Percentiles rank a stretch among this genome's conserved stretches.
These are phyloP conservation scores for Populus deltoides DNA, from an alignment of 345 rosid genomes.

Conservation along the genomic window DNA sequence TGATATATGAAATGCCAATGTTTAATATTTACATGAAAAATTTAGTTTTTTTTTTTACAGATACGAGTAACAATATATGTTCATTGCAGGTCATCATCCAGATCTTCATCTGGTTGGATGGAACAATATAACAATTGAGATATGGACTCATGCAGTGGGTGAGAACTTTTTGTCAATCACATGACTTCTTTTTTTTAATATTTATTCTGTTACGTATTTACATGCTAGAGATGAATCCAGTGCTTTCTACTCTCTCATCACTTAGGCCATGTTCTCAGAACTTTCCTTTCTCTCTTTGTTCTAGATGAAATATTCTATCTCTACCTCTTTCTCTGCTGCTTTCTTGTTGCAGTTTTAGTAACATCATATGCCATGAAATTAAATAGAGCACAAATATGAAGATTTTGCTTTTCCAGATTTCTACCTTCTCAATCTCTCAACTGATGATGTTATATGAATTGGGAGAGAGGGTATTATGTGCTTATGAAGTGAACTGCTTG, in stretches of 20 bases:
- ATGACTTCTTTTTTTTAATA: background rate
- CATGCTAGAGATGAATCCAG: background rate
- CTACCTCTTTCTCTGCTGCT: no score
- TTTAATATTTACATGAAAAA: background rate
- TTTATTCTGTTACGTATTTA: background rate
- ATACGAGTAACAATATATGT: constrained; percentile 10
- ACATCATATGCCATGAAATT: background rate
- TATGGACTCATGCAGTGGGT: constrained; percentile 96
- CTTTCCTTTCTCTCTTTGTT: background rate
- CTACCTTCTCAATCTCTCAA: background rate
- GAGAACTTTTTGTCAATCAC: constrained; percentile 18
- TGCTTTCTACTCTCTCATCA: background rate
- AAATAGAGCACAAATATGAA: background rate
- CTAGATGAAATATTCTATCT: background rate
- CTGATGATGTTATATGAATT: background rate
- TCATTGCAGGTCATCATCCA: constrained; percentile 88
- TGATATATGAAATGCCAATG: background rate
- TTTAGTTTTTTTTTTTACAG: background rate
- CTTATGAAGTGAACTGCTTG: background rate
- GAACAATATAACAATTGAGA: constrained; percentile 87
- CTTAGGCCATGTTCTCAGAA: background rate
- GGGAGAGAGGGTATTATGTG: background rate
- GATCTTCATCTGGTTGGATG: constrained; percentile 97
- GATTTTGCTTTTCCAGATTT: background rate
- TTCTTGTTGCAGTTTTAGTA: background rate